These are phyloP conservation scores for Sclerotinia glacialis DNA, from an alignment of 2,329 filamentous ascomycete genomes.

Conservation along the genomic window DNA sequence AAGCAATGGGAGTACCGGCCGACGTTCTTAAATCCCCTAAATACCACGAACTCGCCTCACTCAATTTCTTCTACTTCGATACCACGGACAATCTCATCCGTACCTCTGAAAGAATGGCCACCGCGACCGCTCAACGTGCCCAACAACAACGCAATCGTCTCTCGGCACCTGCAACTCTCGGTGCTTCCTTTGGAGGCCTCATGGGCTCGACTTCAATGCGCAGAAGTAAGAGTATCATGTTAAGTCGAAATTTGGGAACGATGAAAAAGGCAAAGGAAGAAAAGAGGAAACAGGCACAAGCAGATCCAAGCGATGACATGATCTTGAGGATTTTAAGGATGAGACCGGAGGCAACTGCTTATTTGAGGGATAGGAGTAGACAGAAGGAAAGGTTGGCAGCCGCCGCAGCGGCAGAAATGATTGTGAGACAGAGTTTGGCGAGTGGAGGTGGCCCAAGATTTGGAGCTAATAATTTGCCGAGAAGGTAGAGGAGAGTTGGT, in stretches of 20 bases:
- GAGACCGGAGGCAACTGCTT: slow-evolving; percentile 83
- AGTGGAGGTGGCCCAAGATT: slow-evolving; percentile 45
- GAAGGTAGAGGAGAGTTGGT: slow-evolving; percentile 29
- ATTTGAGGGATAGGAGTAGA: slow-evolving; percentile 84
- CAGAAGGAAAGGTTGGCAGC: slow-evolving; percentile 93
- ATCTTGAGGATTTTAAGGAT: slow-evolving; percentile 92
- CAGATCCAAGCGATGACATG: slow-evolving; percentile 97
- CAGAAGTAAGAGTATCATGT: slow-evolving; percentile 80
- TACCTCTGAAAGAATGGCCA: slow-evolving; percentile 94
- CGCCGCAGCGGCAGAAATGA: slow-evolving; percentile 85
- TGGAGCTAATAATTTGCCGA: slow-evolving; percentile 39
- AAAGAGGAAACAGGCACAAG: slow-evolving; percentile 91
- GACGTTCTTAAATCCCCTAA: slow-evolving; percentile 95
- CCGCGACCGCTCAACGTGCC: slow-evolving; percentile 72
- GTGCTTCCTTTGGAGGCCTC: slow-evolving; percentile 54
- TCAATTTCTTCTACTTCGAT: slow-evolving; percentile 99
- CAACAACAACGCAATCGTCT: slow-evolving; percentile 72
- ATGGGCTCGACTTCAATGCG: slow-evolving; percentile 68
- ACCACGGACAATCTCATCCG: slow-evolving; percentile 86
- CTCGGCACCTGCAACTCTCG: slow-evolving; percentile 61
- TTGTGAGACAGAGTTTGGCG: slow-evolving; percentile 86
- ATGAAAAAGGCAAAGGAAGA: slow-evolving; percentile 96
- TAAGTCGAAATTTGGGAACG: slow-evolving; percentile 88
- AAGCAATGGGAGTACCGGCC: slow-evolving; percentile 81
- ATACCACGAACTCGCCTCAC: slow-evolving; percentile 92